Conservation (phyloP, 805 yeast species). For the Kodamaea kakaduensis region DNA sequence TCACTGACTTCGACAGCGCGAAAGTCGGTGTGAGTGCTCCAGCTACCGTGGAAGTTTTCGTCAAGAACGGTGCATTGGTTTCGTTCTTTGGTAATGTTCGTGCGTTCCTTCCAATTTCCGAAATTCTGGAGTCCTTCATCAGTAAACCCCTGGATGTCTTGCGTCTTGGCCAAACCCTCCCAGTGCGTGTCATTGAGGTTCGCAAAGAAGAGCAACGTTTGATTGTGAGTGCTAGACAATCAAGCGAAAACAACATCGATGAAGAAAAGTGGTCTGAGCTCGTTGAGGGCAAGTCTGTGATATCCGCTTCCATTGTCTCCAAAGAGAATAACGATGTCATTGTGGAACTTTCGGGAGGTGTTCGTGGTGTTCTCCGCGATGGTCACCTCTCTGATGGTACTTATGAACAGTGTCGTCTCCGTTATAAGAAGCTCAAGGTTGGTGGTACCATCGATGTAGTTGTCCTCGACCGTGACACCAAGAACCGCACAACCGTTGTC, state of each 20-base stretch:
- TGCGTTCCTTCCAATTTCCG: constrained; percentile 82
- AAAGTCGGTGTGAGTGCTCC: constrained; percentile 49
- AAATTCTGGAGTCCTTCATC: constrained; percentile 86
- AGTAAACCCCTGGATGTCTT: constrained; percentile 72
- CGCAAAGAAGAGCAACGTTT: constrained; percentile 52
- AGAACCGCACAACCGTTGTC: constrained; percentile 56
- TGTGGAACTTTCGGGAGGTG: constrained; percentile 46
- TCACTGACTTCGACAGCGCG: constrained; percentile 41
- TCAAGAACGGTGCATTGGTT: constrained; percentile 75
- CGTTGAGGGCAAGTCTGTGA: constrained; percentile 58
- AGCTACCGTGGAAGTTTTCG: constrained; percentile 71
- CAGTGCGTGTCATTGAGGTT: constrained; percentile 58
- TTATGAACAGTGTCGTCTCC: constrained; percentile 65
- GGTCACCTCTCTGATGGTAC: constrained; percentile 79
- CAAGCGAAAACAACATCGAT: constrained; percentile 44
- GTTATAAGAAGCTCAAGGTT: constrained; percentile 55
- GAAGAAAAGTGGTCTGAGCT: constrained; percentile 41
- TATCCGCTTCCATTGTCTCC: constrained; percentile 60
- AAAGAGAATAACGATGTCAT: constrained; percentile 72
- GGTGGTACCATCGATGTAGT: constrained; percentile 62
- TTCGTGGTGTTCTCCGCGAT: constrained; percentile 67
- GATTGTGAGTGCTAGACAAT: constrained; percentile 69
- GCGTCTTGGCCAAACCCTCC: constrained; percentile 78
- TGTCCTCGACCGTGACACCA: constrained; percentile 62
- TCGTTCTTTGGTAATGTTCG: constrained; percentile 74